Percentiles rank a stretch among this genome's conserved stretches.
Evolutionary conservation across 2,329 filamentous ascomycete genomes (phyloP).

Genomic region (Alternaria arbusti): DNA sequence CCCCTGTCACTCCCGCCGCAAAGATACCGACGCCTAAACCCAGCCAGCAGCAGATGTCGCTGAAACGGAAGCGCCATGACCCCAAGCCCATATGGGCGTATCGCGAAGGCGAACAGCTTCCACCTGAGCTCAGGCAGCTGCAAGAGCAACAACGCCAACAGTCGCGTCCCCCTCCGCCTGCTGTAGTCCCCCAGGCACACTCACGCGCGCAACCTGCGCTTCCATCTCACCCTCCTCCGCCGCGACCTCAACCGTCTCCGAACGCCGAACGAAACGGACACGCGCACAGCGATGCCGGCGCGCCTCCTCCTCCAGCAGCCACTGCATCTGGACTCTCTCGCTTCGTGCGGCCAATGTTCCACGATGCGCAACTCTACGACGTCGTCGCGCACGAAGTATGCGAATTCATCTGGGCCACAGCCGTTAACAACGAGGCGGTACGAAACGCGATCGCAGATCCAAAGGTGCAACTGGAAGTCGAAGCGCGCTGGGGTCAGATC

Average conservation of each 20-base stretch:
- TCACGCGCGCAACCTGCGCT: slow-evolving; percentile 22
- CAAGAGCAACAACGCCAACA: slow-evolving; percentile 32
- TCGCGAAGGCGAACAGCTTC: slow-evolving; percentile 35
- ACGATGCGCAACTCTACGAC: slow-evolving; percentile 70
- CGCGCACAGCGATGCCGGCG: slow-evolving; percentile 13
- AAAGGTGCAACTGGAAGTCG: slow-evolving; percentile 83
- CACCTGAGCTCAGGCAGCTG: slow-evolving; percentile 31
- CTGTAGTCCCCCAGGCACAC: slow-evolving; percentile 19
- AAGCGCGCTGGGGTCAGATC: slow-evolving; percentile 88
- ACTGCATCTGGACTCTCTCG: slow-evolving; percentile 26
- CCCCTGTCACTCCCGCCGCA: slow-evolving; percentile 35
- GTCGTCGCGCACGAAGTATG: slow-evolving; percentile 77
- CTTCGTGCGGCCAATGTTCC: slow-evolving; percentile 69
- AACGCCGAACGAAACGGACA: slow-evolving; percentile 28
- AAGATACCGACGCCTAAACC: slow-evolving; percentile 36
- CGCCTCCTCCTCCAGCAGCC: slow-evolving; percentile 14
- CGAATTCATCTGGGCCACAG: slow-evolving; percentile 78
- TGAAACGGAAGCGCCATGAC: slow-evolving; percentile 46
- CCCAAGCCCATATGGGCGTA: slow-evolving; percentile 48
- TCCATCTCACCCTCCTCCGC: slow-evolving; percentile 22
- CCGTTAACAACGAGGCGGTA: slow-evolving; percentile 70
- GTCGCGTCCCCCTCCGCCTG: slow-evolving; percentile 27
- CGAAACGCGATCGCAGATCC: slow-evolving; percentile 57
- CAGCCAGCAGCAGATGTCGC: slow-evolving; percentile 33
- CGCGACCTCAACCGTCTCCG: slow-evolving; percentile 17